Conservation (phyloP, 2,329 filamentous ascomycete genomes). For the Penicillium crustosum region DNA sequence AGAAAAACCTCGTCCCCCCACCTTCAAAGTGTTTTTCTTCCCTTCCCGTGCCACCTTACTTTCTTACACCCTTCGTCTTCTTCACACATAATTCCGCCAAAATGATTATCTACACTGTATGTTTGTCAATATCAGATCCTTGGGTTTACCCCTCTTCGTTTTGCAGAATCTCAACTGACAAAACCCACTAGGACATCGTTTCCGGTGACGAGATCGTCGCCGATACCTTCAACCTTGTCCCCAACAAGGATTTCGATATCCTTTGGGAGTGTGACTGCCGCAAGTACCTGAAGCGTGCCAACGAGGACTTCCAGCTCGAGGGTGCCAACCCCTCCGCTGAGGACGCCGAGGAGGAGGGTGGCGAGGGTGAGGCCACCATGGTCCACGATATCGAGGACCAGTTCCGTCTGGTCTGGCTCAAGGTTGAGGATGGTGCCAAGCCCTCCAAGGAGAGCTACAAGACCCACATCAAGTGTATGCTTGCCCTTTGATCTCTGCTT, state of each 20-base stretch:
- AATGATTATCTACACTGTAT: constrained; percentile 74
- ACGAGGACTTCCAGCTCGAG: constrained; percentile 61
- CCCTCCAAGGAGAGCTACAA: constrained; percentile 82
- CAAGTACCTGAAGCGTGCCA: constrained; percentile 76
- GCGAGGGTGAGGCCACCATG: constrained; percentile 64
- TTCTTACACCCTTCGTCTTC: constrained; percentile 19
- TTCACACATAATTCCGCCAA: constrained; percentile 46
- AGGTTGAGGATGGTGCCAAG: constrained; percentile 44
- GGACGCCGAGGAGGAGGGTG: constrained; percentile 67
- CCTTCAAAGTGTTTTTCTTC: constrained; percentile 32
- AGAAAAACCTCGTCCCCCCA: constrained; percentile 30
- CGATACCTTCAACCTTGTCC: constrained; percentile 75
- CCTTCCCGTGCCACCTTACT: constrained; percentile 24
- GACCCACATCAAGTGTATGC: constrained; percentile 77
- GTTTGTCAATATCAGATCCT: constrained; percentile 1
- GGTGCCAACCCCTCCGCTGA: constrained; percentile 98
- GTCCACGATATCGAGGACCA: constrained; percentile 94
- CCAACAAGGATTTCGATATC: constrained; percentile 67
- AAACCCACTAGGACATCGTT: constrained; percentile 70
- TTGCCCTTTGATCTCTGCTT: constrained; percentile 6
- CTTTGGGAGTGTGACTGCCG: constrained; percentile 89
- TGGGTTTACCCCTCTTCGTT: background rate
- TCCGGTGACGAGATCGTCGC: constrained; percentile 94
- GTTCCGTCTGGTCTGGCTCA: constrained; percentile 74
- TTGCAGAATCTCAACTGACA: constrained; percentile 14